phyloP scores from a whole-genome alignment of 805 yeast species.

The Ogataea nitratoaversa region DNA sequence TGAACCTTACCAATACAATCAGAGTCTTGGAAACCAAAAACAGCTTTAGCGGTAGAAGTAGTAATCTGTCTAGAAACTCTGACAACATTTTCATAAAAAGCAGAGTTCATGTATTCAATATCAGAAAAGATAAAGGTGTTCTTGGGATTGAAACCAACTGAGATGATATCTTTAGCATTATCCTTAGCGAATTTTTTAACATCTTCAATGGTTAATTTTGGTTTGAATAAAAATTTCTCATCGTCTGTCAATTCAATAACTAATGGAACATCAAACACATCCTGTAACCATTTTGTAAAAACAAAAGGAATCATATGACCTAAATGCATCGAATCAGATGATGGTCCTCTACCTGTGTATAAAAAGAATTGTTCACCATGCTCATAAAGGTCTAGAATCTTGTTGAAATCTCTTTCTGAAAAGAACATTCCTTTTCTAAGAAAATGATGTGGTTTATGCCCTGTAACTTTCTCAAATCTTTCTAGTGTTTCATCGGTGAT shows the following conservation, averaged over 20 bases:
- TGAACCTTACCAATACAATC: conserved; percentile 94
- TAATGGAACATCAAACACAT: conserved; percentile 92
- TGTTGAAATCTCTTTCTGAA: conserved; percentile 78
- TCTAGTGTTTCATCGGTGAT: conserved; percentile 67
- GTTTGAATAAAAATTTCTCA: conserved; percentile 94
- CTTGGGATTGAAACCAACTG: conserved; percentile 91
- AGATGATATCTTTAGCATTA: conserved; percentile 88
- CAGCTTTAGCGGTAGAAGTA: conserved; percentile 94
- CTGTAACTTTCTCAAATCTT: conserved; percentile 79
- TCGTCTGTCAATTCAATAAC: conserved; percentile 95
- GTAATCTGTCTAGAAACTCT: conserved; percentile 92
- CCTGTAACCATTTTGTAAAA: conserved; percentile 97
- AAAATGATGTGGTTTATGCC: conserved; percentile 86
- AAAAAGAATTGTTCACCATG: conserved; percentile 92
- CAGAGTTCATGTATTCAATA: conserved; percentile 87
- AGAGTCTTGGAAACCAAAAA: conserved; percentile 91
- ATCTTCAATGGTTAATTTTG: conserved; percentile 79
- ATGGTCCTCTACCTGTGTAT: conserved; percentile 97
- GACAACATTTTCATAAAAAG: conserved; percentile 91
- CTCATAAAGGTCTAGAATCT: conserved; percentile 84
- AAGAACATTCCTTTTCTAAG: conserved; percentile 89
- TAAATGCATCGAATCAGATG: conserved; percentile 89
- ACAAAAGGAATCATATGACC: conserved; percentile 96
- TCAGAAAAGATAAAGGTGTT: conserved; percentile 96
- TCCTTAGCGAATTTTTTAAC: conserved; percentile 76